Evolutionary conservation across 2,329 filamentous ascomycete genomes (phyloP), one percentile per base, ranked within the genome.

Genomic region (Orbilia javanica): DNA sequence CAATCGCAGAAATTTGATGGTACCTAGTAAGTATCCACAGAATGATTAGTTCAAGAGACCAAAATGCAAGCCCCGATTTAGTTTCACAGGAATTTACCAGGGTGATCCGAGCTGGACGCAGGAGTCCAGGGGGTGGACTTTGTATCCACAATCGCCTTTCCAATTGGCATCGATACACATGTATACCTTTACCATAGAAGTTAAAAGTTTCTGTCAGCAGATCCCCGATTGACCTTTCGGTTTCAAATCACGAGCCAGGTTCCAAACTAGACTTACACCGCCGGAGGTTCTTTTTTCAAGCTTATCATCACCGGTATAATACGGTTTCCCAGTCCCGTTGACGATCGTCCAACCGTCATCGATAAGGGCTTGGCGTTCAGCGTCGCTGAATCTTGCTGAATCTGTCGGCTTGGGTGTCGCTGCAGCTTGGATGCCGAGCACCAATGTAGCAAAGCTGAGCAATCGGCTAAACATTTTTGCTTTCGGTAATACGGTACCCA

Each of bases 31-130:
- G n/a, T 18, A 8, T 8, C 4, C 6, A n/a, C 22, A 7, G 18
- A 53, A 10, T 22, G 4, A 15, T 53, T 22, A 53, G 48, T 4
- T 42, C 15, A n/a, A n/a, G 6, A n/a, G n/a, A n/a, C n/a, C n/a
- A n/a, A n/a, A n/a, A n/a, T n/a, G n/a, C n/a, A n/a, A n/a, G n/a
- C n/a, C n/a, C n/a, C n/a, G 15, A 42, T 7, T 42, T 42, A 86
- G 79, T 92, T 91, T 84, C 89, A 89, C 83, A 88, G 89, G 83
- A 88, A 72, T 11, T 18, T 53, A 42, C 34, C 25, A 65, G 18
- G 36, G 46, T 42, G 42, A 52, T 27, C 25, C 62, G 34, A 52
- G 22, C 20, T 70, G 31, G 46, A 48, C 25, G 39, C 42, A 48
- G 6, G 20, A 63, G 8, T 57, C 29, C 20, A 57, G 31, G 22